Percentiles rank a stretch among this genome's conserved stretches.
These are phyloP conservation scores for Pleurotus platypus DNA, from an alignment of 768 basidiomycete species.

Conservation along the genomic window DNA sequence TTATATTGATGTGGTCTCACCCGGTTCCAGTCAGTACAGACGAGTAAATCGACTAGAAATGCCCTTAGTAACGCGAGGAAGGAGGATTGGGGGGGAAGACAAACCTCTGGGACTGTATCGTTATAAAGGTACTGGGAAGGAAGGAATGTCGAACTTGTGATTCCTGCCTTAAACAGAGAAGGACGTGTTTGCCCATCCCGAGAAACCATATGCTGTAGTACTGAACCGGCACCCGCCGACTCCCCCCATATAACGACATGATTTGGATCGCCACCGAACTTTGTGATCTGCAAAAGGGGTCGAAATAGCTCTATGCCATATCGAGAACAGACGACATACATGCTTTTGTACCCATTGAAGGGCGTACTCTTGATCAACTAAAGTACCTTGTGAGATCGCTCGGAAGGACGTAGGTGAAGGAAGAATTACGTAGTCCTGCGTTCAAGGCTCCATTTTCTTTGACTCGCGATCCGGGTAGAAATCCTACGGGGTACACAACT, in stretches of 20 bases:
- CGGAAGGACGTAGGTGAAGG: conserved; percentile 7
- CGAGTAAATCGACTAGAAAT: conserved; percentile 5
- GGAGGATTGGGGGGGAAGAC: neutral
- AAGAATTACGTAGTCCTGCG: neutral
- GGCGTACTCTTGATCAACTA: conserved; percentile 22
- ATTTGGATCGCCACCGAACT: conserved; percentile 56
- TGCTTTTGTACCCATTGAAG: conserved; percentile 45
- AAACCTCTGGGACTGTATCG: conserved; percentile 23
- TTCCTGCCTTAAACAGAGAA: conserved; percentile 24
- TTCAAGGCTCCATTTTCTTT: conserved; percentile 1
- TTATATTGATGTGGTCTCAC: neutral
- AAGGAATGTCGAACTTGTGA: conserved; percentile 24
- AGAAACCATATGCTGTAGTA: conserved; percentile 29
- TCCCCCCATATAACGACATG: conserved; percentile 38
- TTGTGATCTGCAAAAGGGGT: conserved; percentile 26
- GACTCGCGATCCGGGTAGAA: conserved; percentile 1
- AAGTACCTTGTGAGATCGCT: neutral
- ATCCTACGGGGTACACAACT: neutral
- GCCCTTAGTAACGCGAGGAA: neutral
- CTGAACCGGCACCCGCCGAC: conserved; percentile 29
- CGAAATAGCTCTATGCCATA: no score
- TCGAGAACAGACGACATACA: conserved; percentile 8
- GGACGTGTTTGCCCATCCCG: conserved; percentile 26
- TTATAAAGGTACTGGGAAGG: conserved; percentile 27
- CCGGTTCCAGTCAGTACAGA: conserved; percentile 8